phyloP scores from a whole-genome alignment of 2,329 filamentous ascomycete species.

The Penicillium sp. region DNA sequence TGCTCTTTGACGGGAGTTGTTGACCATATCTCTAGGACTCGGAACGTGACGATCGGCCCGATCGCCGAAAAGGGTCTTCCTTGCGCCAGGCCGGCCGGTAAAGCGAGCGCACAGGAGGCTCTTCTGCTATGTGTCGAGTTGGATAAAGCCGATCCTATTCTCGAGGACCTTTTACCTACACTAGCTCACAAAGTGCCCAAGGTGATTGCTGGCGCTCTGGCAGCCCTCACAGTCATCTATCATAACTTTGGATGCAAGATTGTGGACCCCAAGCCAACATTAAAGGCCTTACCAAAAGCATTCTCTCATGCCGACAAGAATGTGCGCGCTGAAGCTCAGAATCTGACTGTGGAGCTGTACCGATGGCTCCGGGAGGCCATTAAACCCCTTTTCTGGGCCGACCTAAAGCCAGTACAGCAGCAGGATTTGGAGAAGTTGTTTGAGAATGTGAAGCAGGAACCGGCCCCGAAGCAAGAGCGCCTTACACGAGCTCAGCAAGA shows the following conservation, averaged over 20 bases:
- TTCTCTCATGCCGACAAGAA: slow-evolving; percentile 99
- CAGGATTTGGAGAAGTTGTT: slow-evolving; percentile 90
- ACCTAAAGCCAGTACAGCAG: slow-evolving; percentile 93
- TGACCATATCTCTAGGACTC: slow-evolving; percentile 55
- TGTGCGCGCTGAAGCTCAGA: slow-evolving; percentile 88
- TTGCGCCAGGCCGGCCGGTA: slow-evolving; percentile 83
- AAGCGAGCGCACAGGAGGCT: slow-evolving; percentile 80
- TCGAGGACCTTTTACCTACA: slow-evolving; percentile 84
- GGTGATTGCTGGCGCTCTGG: slow-evolving; percentile 71
- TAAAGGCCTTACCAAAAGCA: slow-evolving; percentile 83
- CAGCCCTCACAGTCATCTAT: slow-evolving; percentile 76
- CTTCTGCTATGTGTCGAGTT: slow-evolving; percentile 85
- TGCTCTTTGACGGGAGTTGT: neutral
- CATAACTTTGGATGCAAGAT: slow-evolving; percentile 95
- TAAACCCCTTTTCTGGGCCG: slow-evolving; percentile 96
- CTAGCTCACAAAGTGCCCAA: slow-evolving; percentile 89
- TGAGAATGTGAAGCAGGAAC: slow-evolving; percentile 85
- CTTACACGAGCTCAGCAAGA: slow-evolving; percentile 86
- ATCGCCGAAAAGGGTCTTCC: slow-evolving; percentile 90
- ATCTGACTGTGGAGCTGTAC: slow-evolving; percentile 89
- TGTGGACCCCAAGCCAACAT: slow-evolving; percentile 84
- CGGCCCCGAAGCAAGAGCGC: slow-evolving; percentile 83
- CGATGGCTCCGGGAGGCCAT: slow-evolving; percentile 96
- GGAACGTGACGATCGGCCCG: slow-evolving; percentile 68
- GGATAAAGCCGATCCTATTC: slow-evolving; percentile 76